A percentile compares a stretch with the other conserved stretches of the same genome.
These are phyloP conservation scores for Amanita subjunquillea DNA, from an alignment of 768 basidiomycete genomes.

Conservation along the genomic window DNA sequence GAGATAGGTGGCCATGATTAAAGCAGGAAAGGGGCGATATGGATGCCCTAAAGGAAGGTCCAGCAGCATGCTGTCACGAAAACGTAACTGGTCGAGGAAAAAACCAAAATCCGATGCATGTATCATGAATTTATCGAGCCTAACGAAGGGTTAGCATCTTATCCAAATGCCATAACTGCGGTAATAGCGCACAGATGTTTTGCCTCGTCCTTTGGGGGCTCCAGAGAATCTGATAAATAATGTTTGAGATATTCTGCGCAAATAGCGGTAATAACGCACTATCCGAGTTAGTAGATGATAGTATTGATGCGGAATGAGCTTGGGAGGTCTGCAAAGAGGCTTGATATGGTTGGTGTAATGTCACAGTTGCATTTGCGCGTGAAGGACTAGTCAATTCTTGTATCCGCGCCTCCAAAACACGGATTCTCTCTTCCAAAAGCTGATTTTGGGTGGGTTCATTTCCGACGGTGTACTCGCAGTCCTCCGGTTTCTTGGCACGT, in stretches of 20 bases:
- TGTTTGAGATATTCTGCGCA: background rate
- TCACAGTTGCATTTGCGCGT: constrained; percentile 14
- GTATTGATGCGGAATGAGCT: background rate
- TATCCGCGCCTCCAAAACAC: constrained; percentile 35
- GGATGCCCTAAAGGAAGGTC: constrained; percentile 20
- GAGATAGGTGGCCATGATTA: constrained; percentile 29
- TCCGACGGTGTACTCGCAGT: constrained; percentile 49
- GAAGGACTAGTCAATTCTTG: constrained; percentile 33
- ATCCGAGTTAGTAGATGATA: background rate
- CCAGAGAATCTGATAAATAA: constrained; percentile 9
- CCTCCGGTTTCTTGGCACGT: constrained; percentile 34
- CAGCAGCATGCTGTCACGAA: constrained; percentile 26
- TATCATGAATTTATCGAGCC: constrained; percentile 31
- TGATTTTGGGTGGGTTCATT: constrained; percentile 36
- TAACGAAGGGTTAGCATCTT: constrained; percentile 9
- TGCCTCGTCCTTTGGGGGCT: constrained; percentile 21
- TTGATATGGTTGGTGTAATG: constrained; percentile 27
- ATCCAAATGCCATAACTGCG: background rate
- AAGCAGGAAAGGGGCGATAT: constrained; percentile 25
- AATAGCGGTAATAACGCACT: background rate
- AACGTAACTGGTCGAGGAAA: constrained; percentile 41
- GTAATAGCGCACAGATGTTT: constrained; percentile 20
- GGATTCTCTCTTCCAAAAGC: constrained; percentile 40
- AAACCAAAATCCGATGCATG: constrained; percentile 43
- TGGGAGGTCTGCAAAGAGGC: background rate